Evolutionary conservation across 495 filamentous ascomycete species (phyloP).

Genomic region (Xylaria flabelliformis): DNA sequence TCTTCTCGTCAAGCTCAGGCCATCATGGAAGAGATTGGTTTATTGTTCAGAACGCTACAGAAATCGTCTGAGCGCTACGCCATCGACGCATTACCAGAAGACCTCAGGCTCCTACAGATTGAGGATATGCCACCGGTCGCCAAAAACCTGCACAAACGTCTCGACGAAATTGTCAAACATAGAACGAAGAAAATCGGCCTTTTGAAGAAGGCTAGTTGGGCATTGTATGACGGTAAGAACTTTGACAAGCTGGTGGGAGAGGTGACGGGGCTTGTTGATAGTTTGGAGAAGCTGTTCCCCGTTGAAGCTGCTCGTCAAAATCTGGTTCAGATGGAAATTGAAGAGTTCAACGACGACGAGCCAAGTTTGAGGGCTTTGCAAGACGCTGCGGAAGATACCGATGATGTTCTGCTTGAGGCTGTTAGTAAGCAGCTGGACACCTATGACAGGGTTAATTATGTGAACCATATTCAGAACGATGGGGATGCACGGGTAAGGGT

Average conservation of each 20-base stretch:
- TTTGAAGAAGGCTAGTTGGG: slow-evolving; percentile 36
- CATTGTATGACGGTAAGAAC: slow-evolving; percentile 37
- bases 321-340: slow-evolving; percentile 27
- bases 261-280: slow-evolving; percentile 32
- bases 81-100: background rate
- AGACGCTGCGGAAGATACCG: slow-evolving; percentile 5
- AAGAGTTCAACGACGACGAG: slow-evolving; percentile 26
- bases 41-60: slow-evolving; percentile 24
- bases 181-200: slow-evolving; percentile 33
- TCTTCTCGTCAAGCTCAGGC: slow-evolving; percentile 1
- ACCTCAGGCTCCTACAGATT: slow-evolving; percentile 28
- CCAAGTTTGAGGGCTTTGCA: slow-evolving; percentile 17
- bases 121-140: slow-evolving; percentile 31
- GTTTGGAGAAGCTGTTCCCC: slow-evolving; percentile 37
- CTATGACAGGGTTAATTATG: background rate
- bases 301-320: background rate
- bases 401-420: background rate
- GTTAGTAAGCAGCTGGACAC: background rate
- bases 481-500: slow-evolving; percentile 10
- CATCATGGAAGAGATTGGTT: slow-evolving; percentile 27
- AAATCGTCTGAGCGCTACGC: slow-evolving; percentile 29
- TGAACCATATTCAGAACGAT: background rate
- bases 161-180: slow-evolving; percentile 25
- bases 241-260: slow-evolving; percentile 34
- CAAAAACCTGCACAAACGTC: slow-evolving; percentile 31